Percentiles rank a stretch among this genome's conserved stretches.
Evolutionary conservation across 1,284 basidiomycete genomes (phyloP).

Genomic region (Bjerkandera adusta): DNA sequence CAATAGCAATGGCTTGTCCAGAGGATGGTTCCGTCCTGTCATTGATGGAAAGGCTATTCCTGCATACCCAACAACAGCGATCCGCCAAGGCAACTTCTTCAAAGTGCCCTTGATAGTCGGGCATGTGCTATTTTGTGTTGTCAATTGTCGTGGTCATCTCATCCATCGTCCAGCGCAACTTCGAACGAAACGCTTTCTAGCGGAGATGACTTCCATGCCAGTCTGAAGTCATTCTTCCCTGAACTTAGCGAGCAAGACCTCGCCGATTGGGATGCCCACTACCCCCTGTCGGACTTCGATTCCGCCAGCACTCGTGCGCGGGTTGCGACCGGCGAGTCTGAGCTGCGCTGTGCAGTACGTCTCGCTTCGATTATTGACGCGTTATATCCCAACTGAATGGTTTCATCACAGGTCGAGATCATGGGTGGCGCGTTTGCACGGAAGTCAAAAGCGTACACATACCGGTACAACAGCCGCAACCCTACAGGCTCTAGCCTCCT

Average conservation of each 20-base stretch:
- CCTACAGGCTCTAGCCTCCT: conserved; percentile 35
- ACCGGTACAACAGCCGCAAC: conserved; percentile 56
- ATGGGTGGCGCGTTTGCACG: conserved; percentile 39
- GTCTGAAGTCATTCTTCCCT: conserved; percentile 44
- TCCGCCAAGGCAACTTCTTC: conserved; percentile 42
- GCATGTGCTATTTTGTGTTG: no score
- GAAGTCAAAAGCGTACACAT: conserved; percentile 41
- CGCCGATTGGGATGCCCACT: conserved; percentile 37
- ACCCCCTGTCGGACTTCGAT: conserved; percentile 39
- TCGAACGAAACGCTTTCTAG: conserved; percentile 51
- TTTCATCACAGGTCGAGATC: conserved; percentile 28
- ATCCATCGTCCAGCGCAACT: no score
- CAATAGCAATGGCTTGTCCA: conserved; percentile 37
- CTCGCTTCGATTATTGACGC: not conserved
- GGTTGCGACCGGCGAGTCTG: conserved; percentile 47
- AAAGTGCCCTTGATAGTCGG: conserved; percentile 57
- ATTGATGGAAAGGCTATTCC: conserved; percentile 48
- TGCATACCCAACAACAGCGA: conserved; percentile 43
- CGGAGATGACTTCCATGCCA: conserved; percentile 35
- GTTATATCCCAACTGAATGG: not conserved
- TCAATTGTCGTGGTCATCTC: not conserved
- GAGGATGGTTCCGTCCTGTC: conserved; percentile 39
- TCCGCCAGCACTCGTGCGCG: conserved; percentile 38
- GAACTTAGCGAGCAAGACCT: conserved; percentile 38
- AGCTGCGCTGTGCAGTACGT: conserved; percentile 50